These are phyloP conservation scores for Monoraphidium neglectum DNA, from an alignment of 139 green algal genomes.

Conservation along the genomic window DNA sequence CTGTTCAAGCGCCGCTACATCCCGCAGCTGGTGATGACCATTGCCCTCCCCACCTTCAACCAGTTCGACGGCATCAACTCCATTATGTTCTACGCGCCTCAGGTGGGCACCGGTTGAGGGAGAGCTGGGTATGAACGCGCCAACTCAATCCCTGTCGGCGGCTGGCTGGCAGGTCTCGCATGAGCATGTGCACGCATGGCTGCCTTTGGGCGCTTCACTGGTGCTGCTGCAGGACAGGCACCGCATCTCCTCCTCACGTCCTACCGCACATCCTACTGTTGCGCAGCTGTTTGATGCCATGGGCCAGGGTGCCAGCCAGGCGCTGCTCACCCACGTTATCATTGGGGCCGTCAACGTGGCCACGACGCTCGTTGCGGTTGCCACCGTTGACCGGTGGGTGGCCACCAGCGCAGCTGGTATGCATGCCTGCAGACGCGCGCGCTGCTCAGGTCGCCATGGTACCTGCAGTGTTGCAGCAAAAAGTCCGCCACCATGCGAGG, in stretches of 20 bases:
- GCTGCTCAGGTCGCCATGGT: no score
- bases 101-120: background rate
- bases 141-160: no score
- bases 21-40: conserved; percentile 49
- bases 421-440: no score
- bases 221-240: no score
- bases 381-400: conserved; percentile 19
- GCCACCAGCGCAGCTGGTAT: no score
- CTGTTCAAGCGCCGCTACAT: conserved; percentile 39
- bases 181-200: no score
- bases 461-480: no score
- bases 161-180: no score
- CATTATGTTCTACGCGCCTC: conserved; percentile 34
- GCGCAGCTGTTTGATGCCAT: conserved; percentile 33
- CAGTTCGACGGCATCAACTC: conserved; percentile 56
- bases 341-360: conserved; percentile 41
- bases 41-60: conserved; percentile 55
- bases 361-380: conserved; percentile 28
- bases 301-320: background rate
- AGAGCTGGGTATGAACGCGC: background rate
- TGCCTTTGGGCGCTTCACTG: no score
- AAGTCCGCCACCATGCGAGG: no score
- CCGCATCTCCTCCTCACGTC: no score
- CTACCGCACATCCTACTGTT: no score
- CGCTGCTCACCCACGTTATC: conserved; percentile 33